Base-by-base conservation (phyloP, 2,329 filamentous ascomycete genomes). In the Xylaria sp. region DNA sequence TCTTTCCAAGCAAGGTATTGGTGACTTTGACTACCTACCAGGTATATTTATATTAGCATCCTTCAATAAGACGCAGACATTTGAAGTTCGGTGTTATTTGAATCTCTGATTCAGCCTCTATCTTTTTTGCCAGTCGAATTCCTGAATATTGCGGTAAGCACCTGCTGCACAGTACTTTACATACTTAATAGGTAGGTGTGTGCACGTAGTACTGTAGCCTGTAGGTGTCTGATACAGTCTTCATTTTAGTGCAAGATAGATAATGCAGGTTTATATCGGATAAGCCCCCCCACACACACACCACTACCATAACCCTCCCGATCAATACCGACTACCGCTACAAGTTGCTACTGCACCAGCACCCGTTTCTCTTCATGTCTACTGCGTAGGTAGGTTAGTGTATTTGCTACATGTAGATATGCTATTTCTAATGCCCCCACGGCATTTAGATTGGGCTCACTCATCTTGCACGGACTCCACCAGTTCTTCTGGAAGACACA, bases 261-360 rank as follows among this genome's bases (percentile, higher is more conserved):
- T 50, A 50, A 31, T 50, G 47, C 47, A 51, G 47, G 47, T n/a
- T 29, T 17, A 9, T 51, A 51, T 51, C 47, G 47, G 47, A 29
- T 15, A n/a, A 51, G 25, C 49, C 6, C 27, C 15, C 25, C 49
- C 45, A 11, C 25, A 31, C 49, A 51, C 49, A 51, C 5, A 10
- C 17, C 27, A 51, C 47, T 5, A 29, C 27, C 47, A 50, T 50
- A 25, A 17, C 15, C 7, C n/a, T n/a, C n/a, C n/a, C n/a, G n/a
- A n/a, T n/a, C n/a, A n/a, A n/a, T n/a, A n/a, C n/a, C n/a, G n/a
- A n/a, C n/a, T n/a, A n/a, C n/a, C n/a, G n/a, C n/a, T n/a, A n/a
- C n/a, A n/a, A n/a, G n/a, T n/a, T n/a, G n/a, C n/a, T n/a, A n/a
- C n/a, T n/a, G n/a, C 47, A 50, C 31, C 47, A 15, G 27, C 27